These are phyloP conservation scores for Sclerotinia sclerotiorum DNA, from an alignment of 2,329 filamentous ascomycete species.

Conservation along the genomic window DNA sequence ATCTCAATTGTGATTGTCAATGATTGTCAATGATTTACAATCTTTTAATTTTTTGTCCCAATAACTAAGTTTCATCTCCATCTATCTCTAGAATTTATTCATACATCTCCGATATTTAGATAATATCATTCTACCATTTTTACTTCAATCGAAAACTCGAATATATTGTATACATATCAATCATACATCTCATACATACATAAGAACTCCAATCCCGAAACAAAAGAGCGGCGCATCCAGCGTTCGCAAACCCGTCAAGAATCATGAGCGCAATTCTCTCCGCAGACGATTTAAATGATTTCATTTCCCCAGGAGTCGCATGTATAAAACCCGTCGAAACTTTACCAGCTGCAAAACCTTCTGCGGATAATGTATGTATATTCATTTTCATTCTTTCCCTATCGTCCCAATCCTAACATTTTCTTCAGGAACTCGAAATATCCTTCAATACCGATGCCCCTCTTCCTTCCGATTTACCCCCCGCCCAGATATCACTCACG, in stretches of 20 bases:
- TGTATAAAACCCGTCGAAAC: slow-evolving; percentile 98
- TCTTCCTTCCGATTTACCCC: slow-evolving; percentile 55
- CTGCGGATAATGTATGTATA: slow-evolving; percentile 46
- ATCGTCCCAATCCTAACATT: background rate
- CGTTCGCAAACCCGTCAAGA: slow-evolving; percentile 24
- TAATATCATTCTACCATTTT: background rate
- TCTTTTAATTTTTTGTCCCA: slow-evolving; percentile 9
- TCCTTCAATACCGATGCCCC: slow-evolving; percentile 82
- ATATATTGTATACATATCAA: too few species aligned
- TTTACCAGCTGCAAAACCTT: slow-evolving; percentile 62
- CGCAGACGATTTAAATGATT: slow-evolving; percentile 96
- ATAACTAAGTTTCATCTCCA: background rate
- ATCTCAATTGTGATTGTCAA: slow-evolving; percentile 22
- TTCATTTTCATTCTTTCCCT: background rate
- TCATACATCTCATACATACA: background rate
- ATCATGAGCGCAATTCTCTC: slow-evolving; percentile 95
- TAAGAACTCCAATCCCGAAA: background rate
- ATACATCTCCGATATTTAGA: background rate
- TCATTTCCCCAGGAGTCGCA: slow-evolving; percentile 94
- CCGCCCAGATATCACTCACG: slow-evolving; percentile 91
- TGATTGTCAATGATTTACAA: slow-evolving; percentile 23
- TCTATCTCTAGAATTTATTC: background rate
- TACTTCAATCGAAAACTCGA: background rate
- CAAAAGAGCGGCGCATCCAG: slow-evolving; percentile 28
- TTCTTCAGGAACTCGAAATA: slow-evolving; percentile 65